phyloP scores from a whole-genome alignment of 2,329 filamentous ascomycete genomes.

The Fonsecaea monophora region DNA sequence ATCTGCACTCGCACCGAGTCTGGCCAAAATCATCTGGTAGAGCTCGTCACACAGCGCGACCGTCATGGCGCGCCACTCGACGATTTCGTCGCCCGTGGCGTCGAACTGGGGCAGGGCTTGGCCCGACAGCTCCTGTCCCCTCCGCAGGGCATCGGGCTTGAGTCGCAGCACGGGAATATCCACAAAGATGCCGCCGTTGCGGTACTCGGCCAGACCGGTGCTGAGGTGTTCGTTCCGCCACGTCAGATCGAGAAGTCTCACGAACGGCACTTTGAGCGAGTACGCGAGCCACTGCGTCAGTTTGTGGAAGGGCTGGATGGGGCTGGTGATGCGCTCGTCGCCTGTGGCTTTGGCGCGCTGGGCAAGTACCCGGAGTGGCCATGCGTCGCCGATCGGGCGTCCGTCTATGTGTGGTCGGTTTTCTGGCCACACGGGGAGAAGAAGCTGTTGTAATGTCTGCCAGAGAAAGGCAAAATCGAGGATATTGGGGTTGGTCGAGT shows the following conservation, averaged over 20 bases:
- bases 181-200: slow-evolving; percentile 23
- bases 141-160: not conserved
- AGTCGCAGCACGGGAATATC: slow-evolving; percentile 17
- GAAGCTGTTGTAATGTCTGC: slow-evolving; percentile 14
- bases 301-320: slow-evolving; percentile 25
- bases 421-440: slow-evolving; percentile 21
- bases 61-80: slow-evolving; percentile 27
- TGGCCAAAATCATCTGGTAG: slow-evolving; percentile 43
- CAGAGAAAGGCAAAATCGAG: slow-evolving; percentile 15
- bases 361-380: slow-evolving; percentile 16
- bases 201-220: slow-evolving; percentile 20
- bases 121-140: slow-evolving; percentile 6
- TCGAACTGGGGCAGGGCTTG: slow-evolving; percentile 12
- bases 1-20: slow-evolving; percentile 35
- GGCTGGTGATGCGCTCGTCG: not conserved
- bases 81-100: slow-evolving; percentile 17
- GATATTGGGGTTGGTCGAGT: not conserved
- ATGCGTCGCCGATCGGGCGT: slow-evolving; percentile 20
- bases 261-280: slow-evolving; percentile 17
- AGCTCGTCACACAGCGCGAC: slow-evolving; percentile 34
- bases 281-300: slow-evolving; percentile 21
- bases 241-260: not conserved
- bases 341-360: not conserved
- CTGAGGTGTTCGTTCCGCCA: slow-evolving; percentile 7
- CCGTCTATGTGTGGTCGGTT: slow-evolving; percentile 8